Percentiles rank a stretch among this genome's conserved stretches.
Conservation (phyloP, 1,284 basidiomycete genomes). For the Trichosporon sp. region DNA sequence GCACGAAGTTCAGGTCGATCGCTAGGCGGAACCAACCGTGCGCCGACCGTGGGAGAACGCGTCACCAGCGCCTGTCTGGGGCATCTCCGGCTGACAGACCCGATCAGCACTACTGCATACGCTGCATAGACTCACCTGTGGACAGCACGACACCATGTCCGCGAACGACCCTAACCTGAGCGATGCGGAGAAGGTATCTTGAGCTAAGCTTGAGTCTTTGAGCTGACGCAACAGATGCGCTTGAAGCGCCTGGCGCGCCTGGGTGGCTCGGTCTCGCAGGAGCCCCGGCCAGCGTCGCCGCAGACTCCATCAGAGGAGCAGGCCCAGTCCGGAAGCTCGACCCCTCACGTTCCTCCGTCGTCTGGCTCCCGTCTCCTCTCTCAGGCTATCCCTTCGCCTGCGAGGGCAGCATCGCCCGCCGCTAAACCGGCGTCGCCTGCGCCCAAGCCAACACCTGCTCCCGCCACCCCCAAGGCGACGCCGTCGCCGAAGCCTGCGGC, state of each 20-base stretch:
- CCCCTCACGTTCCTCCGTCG: slow-evolving; percentile 2
- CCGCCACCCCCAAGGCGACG: slow-evolving; percentile 6
- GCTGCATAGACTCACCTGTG: background rate
- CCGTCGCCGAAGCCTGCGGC: background rate
- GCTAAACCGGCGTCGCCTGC: slow-evolving; percentile 23
- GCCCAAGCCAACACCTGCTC: slow-evolving; percentile 30
- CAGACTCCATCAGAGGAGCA: slow-evolving; percentile 9
- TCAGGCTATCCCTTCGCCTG: background rate
- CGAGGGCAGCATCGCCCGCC: slow-evolving; percentile 9
- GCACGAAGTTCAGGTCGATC: background rate
- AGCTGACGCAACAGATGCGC: slow-evolving; percentile 62
- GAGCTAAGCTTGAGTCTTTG: background rate
- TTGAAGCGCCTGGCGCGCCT: slow-evolving; percentile 78
- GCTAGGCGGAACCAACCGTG: background rate
- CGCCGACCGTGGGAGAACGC: slow-evolving; percentile 9
- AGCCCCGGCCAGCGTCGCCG: slow-evolving; percentile 7
- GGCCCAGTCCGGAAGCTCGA: slow-evolving; percentile 12
- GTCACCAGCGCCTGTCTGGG: background rate
- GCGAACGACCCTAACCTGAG: slow-evolving; percentile 26
- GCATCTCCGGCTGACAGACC: background rate
- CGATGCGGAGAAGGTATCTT: slow-evolving; percentile 45
- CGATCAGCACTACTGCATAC: background rate
- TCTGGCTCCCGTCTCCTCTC: slow-evolving; percentile 13
- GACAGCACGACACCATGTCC: slow-evolving; percentile 22
- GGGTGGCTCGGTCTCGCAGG: slow-evolving; percentile 49